Evolutionary conservation across 441 rosid genomes (phyloP).

Genomic region (Bruguiera hainesii): DNA sequence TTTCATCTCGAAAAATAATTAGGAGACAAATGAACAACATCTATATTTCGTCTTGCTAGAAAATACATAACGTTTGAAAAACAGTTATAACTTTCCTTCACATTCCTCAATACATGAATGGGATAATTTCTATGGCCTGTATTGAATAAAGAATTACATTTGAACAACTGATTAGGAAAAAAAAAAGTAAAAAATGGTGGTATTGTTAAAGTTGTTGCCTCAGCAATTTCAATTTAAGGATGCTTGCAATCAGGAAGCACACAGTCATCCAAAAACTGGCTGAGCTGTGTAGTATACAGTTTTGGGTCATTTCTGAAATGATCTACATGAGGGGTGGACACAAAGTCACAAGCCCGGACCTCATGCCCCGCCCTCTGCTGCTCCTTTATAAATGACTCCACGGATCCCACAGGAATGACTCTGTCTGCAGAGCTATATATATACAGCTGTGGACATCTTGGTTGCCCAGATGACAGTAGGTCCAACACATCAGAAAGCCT

Average conservation of each 20-base stretch:
- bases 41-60: too few relatives aligned
- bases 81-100: too few relatives aligned
- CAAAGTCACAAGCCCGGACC: slow-evolving; percentile 90
- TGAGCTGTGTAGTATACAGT: slow-evolving; percentile 65
- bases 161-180: too few relatives aligned
- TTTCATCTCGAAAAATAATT: too few relatives aligned
- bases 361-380: slow-evolving; percentile 71
- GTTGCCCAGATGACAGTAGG: slow-evolving; percentile 68
- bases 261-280: slow-evolving; percentile 67
- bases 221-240: slow-evolving; percentile 21
- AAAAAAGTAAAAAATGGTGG: neutral
- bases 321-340: slow-evolving; percentile 93
- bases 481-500: slow-evolving; percentile 67
- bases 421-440: slow-evolving; percentile 95
- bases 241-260: slow-evolving; percentile 55
- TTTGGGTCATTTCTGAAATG: slow-evolving; percentile 92
- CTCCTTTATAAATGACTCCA: slow-evolving; percentile 79
- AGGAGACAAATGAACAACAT: too few relatives aligned
- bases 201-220: slow-evolving; percentile 4
- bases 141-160: too few relatives aligned
- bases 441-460: slow-evolving; percentile 87
- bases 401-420: slow-evolving; percentile 76
- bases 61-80: too few relatives aligned
- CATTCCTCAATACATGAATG: too few relatives aligned
- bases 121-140: too few relatives aligned